Evolutionary conservation across 1,284 basidiomycete species (phyloP), one percentile per base, ranked within the genome.

Genomic region (Leccinum pachyderme): DNA sequence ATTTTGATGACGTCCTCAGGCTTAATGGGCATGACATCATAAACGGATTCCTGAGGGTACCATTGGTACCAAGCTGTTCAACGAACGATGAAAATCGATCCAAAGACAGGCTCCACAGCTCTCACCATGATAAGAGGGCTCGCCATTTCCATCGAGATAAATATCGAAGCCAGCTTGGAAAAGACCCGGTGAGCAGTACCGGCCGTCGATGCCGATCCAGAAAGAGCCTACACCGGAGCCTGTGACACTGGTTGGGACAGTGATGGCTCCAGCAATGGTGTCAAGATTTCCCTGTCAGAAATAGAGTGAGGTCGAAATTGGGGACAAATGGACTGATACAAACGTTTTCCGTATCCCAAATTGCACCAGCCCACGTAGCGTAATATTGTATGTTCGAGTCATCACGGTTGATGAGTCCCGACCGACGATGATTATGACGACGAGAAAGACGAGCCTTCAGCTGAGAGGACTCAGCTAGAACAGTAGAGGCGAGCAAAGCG

Each of bases 171-270:
- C 65, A n/a, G 61, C 53, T 52, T 68, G 62, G 37, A 65, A 54
- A 35, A 61, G 56, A 8, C 53, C 63, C 7, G 7, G 58, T 5
- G 43, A 4, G 35, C 60, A 63, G n/a, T 47, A 52, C 29, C 53
- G 47, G 50, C 63, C 63, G 12, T 65, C 62, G n/a, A 65, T 65
- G 39, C 63, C 66, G 37, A 69, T 53, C 58, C 63, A 69, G 15
- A 55, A 56, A 51, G 63, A 49, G 25, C 57, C 54, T 44, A 54
- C 58, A 37, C 57, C 24, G 0, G 1, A 47, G 1, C 65, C 64
- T 0, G 49, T 48, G 25, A 49, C 54, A 31, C 11, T 31, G 12
- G 47, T 47, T 24, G 65, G 65, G 35, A 56, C 49, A 4, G 53
- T 0, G 39, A 69, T 59, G 27, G 58, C 57, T 53, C 55, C 61